Conservation (phyloP, 2,329 filamentous ascomycete species). For the Acephala macrosclerotiorum region DNA sequence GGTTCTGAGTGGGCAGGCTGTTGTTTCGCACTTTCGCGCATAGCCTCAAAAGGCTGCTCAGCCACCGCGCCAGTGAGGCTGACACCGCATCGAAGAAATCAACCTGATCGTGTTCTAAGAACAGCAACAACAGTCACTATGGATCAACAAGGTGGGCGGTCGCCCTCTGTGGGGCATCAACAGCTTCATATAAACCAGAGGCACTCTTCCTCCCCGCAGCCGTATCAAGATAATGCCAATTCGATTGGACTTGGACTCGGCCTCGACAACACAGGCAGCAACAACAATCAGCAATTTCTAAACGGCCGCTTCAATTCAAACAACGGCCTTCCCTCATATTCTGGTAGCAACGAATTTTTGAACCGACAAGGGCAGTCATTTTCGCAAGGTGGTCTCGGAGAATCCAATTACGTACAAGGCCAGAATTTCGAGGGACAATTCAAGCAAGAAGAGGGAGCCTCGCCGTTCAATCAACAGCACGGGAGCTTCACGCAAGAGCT, state of each 20-base stretch:
- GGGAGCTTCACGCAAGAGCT: slow-evolving; percentile 55
- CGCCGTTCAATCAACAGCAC: slow-evolving; percentile 50
- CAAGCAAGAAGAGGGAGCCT: slow-evolving; percentile 39
- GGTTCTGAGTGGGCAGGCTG: slow-evolving; percentile 29
- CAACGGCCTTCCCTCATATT: slow-evolving; percentile 38
- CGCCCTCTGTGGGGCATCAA: slow-evolving; percentile 65
- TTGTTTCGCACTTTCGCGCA: slow-evolving; percentile 37
- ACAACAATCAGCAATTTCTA: slow-evolving; percentile 52
- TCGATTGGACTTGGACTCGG: slow-evolving; percentile 63
- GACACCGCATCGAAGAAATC: slow-evolving; percentile 30
- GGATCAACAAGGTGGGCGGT: slow-evolving; percentile 68
- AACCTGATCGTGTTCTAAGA: slow-evolving; percentile 43
- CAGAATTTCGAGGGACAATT: slow-evolving; percentile 44
- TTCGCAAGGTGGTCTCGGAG: slow-evolving; percentile 38
- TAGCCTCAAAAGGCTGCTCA: slow-evolving; percentile 40
- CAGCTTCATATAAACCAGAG: slow-evolving; percentile 71
- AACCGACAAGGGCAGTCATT: slow-evolving; percentile 45
- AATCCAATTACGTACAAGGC: slow-evolving; percentile 35
- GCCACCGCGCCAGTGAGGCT: slow-evolving; percentile 41
- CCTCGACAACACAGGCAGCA: slow-evolving; percentile 54
- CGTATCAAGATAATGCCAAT: slow-evolving; percentile 55
- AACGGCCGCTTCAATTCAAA: slow-evolving; percentile 50
- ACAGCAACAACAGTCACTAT: slow-evolving; percentile 49
- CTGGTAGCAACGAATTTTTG: slow-evolving; percentile 54
- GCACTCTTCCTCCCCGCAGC: slow-evolving; percentile 67